These are phyloP conservation scores for Globisporangium carolinianum DNA, from an alignment of 352 stramenopile species.

Conservation along the genomic window DNA sequence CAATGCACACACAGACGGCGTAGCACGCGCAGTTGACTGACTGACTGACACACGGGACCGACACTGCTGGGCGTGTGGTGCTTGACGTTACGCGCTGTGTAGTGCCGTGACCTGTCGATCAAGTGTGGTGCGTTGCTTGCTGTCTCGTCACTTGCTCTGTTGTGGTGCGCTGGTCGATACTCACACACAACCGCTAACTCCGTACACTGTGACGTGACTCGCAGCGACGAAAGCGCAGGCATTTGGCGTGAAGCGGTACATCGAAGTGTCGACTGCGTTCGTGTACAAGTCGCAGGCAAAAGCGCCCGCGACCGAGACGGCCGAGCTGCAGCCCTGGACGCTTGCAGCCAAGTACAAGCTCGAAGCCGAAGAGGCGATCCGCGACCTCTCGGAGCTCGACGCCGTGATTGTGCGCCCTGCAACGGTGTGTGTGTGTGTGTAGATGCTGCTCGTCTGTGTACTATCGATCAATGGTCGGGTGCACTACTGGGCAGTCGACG, in stretches of 20 bases:
- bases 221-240: slow-evolving; percentile 56
- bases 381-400: slow-evolving; percentile 43
- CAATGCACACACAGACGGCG: not conserved
- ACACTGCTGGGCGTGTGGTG: not conserved
- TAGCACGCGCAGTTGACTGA: not conserved
- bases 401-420: slow-evolving; percentile 69
- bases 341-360: slow-evolving; percentile 85
- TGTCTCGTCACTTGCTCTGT: too few relatives aligned
- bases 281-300: slow-evolving; percentile 86
- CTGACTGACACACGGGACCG: not conserved
- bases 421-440: slow-evolving; percentile 28
- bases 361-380: slow-evolving; percentile 71
- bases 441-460: not conserved
- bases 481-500: too few relatives aligned
- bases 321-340: slow-evolving; percentile 73
- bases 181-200: not conserved
- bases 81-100: not conserved
- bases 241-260: slow-evolving; percentile 65
- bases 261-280: slow-evolving; percentile 85
- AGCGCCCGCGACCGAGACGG: slow-evolving; percentile 44
- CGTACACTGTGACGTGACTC: not conserved
- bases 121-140: slow-evolving; percentile 59
- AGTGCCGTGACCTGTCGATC: slow-evolving; percentile 76
- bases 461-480: too few relatives aligned
- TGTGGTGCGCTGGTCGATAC: not conserved